Percentiles rank a stretch among this genome's conserved stretches.
Evolutionary conservation across 2,329 filamentous ascomycete genomes (phyloP).

Genomic region (Metarhizium humberi): DNA sequence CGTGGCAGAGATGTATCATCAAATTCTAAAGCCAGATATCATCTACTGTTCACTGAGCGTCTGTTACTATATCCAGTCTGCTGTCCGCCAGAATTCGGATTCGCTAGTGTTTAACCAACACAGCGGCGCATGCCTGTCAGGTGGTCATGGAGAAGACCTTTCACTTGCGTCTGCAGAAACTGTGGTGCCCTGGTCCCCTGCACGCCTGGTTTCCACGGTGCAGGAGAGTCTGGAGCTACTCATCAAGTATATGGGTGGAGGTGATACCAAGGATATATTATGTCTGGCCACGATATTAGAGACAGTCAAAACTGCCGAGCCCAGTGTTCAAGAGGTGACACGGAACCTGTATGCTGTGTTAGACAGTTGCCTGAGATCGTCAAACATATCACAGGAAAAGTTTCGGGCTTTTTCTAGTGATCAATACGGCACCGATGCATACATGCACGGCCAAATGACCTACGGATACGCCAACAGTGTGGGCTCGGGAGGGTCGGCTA

Average conservation of each 20-base stretch:
- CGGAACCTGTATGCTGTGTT: conserved; percentile 31
- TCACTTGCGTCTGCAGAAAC: conserved; percentile 25
- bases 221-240: conserved; percentile 38
- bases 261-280: conserved; percentile 41
- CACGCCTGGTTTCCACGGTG: conserved; percentile 32
- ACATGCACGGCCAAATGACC: conserved; percentile 16
- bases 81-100: conserved; percentile 19
- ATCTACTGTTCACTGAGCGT: conserved; percentile 45
- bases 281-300: conserved; percentile 38
- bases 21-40: conserved; percentile 44
- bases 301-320: conserved; percentile 32
- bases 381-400: conserved; percentile 31
- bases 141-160: conserved; percentile 2
- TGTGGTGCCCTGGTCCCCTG: conserved; percentile 31
- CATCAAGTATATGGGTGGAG: conserved; percentile 35
- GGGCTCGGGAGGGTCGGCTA: conserved; percentile 15
- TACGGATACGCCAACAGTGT: conserved; percentile 22
- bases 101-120: conserved; percentile 19
- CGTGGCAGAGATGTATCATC: conserved; percentile 42
- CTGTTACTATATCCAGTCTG: conserved; percentile 42
- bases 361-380: conserved; percentile 34
- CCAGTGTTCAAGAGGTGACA: conserved; percentile 31
- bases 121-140: conserved; percentile 19
- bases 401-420: conserved; percentile 2
- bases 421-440: conserved; percentile 13